Evolutionary conservation across 306 rosid genomes (phyloP), one percentile per base, ranked within the genome.

Genomic region (Urtica urens): DNA sequence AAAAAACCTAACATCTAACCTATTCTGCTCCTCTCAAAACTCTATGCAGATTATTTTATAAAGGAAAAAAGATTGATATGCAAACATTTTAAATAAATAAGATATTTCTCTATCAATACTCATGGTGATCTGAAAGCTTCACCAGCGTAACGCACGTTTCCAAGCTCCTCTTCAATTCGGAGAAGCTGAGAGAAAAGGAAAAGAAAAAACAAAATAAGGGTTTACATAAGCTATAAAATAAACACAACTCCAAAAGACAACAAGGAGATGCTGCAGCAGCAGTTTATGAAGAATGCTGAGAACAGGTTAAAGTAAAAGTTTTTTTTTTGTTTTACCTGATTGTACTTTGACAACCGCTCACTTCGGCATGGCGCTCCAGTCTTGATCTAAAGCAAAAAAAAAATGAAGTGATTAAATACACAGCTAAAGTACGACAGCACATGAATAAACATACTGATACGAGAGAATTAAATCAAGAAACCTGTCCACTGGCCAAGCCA

Each of bases 401-500:
- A 71, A 10, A 35, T 51, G 64, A 23, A 78, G 58, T 22, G 10
- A 37, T 10, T 9, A 35, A 35, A 35, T 13, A 3, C 4, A 35
- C 4, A 13, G 3, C 10, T 35, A 7, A 35, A 78, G 50, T 67
- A 40, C 51, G 45, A 60, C 34, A 37, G 57, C 3, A 7, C 63
- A 51, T 48, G 55, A 51, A 55, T 55, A 48, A 15, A 3, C 17
- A 17, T 58, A 6, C n/a, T 57, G 25, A 23, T 46, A 18, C 16
- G 8, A 42, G 13, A 26, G 23, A 46, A 41, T 38, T 63, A 35
- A 23, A 54, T 23, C 29, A 58, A 17, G 41, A 27, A 68, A 85
- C 99, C 96, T 85, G 99, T 77, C 99, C 93, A 54, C 99, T 92
- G 40, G 99, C 99, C 80, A 92, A 75, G 47, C 99, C 99, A 65